phyloP scores from a whole-genome alignment of 2,329 filamentous ascomycete genomes.

The Bipolaris sorokiniana region DNA sequence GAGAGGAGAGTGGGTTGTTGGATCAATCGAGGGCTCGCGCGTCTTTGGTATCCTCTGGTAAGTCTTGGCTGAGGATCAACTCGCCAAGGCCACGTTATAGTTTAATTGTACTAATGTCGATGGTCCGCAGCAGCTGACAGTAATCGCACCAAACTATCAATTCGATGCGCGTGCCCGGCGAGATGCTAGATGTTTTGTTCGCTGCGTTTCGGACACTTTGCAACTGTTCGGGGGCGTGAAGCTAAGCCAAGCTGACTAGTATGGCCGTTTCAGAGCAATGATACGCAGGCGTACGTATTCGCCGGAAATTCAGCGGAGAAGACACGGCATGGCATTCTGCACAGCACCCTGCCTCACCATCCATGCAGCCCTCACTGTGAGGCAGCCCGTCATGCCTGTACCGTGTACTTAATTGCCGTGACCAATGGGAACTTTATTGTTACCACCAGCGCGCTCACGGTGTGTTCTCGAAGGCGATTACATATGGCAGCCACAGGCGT shows the following conservation, averaged over 20 bases:
- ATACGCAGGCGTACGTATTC: constrained; percentile 26
- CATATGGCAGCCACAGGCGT: background rate
- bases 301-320: constrained; percentile 11
- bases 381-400: background rate
- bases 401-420: background rate
- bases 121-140: constrained; percentile 31
- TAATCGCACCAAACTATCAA: constrained; percentile 34
- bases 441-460: background rate
- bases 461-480: background rate
- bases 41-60: constrained; percentile 26
- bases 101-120: constrained; percentile 27
- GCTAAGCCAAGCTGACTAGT: constrained; percentile 32
- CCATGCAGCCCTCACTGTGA: background rate
- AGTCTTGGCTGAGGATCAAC: constrained; percentile 40
- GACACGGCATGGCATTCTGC: background rate
- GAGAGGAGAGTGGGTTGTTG: constrained; percentile 8
- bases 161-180: constrained; percentile 26
- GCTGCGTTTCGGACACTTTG: constrained; percentile 27
- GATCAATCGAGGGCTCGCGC: constrained; percentile 25
- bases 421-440: background rate
- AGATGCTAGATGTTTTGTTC: constrained; percentile 13
- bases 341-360: background rate
- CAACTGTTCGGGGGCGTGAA: constrained; percentile 18
- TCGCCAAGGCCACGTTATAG: constrained; percentile 46
- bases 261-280: constrained; percentile 39